Evolutionary conservation across 768 basidiomycete genomes (phyloP).

Genomic region (Kwoniella dendrophila): DNA sequence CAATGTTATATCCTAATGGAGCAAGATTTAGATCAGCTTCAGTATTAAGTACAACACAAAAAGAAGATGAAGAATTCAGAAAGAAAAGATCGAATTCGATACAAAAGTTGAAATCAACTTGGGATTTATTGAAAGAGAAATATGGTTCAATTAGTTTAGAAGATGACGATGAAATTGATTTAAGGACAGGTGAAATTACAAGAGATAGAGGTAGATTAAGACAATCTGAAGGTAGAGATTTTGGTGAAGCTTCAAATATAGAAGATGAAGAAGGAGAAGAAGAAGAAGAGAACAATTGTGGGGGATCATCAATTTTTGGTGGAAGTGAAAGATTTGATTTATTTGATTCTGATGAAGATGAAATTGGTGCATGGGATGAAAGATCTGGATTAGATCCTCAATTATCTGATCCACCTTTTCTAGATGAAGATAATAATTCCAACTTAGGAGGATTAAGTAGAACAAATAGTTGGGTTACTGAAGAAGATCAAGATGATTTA

Average conservation of each 20-base stretch:
- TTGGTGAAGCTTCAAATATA: conserved; percentile 31
- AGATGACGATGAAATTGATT: conserved; percentile 49
- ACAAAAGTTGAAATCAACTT: conserved; percentile 23
- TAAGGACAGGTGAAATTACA: conserved; percentile 33
- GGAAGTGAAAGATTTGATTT: conserved; percentile 4
- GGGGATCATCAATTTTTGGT: conserved; percentile 7
- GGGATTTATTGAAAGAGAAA: conserved; percentile 40
- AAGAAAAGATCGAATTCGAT: conserved; percentile 31
- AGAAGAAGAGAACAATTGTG: too few relatives aligned
- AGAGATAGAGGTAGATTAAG: conserved; percentile 35
- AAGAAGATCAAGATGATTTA: conserved; percentile 40
- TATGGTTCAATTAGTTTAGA: conserved; percentile 33
- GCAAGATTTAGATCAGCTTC: conserved; percentile 16
- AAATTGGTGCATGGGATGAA: conserved; percentile 39
- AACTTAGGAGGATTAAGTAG: background rate
- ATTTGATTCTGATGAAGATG: conserved; percentile 39
- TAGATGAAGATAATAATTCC: background rate
- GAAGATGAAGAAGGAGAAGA: conserved; percentile 28
- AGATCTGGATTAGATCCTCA: conserved; percentile 30
- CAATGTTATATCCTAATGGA: conserved; percentile 21
- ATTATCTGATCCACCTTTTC: conserved; percentile 8
- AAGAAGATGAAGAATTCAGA: conserved; percentile 4
- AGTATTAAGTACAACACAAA: conserved; percentile 1
- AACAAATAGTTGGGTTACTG: conserved; percentile 25
- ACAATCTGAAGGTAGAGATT: conserved; percentile 25